Evolutionary conservation across 83 land plant species (phyloP).

Genomic region (Isoetes engelmannii): DNA sequence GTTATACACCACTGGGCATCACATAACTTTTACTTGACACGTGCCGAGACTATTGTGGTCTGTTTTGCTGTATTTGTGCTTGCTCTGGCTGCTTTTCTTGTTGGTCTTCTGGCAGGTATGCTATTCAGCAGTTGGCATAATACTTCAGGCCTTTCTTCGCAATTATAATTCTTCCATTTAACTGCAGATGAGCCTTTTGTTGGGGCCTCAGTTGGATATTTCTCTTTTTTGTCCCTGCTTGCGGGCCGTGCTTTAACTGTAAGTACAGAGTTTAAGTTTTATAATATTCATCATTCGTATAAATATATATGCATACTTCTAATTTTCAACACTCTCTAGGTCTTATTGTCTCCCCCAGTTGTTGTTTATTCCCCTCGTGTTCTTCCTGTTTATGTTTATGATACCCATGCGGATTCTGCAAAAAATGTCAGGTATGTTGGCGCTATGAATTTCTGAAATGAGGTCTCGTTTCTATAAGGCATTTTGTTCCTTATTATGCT

Average conservation of each 20-base stretch:
- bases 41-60: constrained; percentile 71
- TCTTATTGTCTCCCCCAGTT: constrained; percentile 94
- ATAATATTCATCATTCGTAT: no score
- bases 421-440: constrained; percentile 91
- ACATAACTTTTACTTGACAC: constrained; percentile 91
- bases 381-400: constrained; percentile 97
- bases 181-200: constrained; percentile 82
- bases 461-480: neutral
- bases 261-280: constrained; percentile 13
- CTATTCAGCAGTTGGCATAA: no score
- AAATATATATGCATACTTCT: neutral
- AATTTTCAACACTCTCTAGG: constrained; percentile 37
- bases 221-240: constrained; percentile 81
- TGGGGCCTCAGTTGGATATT: constrained; percentile 99
- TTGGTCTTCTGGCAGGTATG: constrained; percentile 80
- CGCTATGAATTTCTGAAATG: neutral
- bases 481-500: neutral
- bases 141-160: neutral
- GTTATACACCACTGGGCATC: constrained; percentile 96
- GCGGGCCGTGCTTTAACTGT: constrained; percentile 96
- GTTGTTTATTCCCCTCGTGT: constrained; percentile 98
- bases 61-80: constrained; percentile 79
- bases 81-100: constrained; percentile 86
- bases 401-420: constrained; percentile 99
- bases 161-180: neutral